These are phyloP conservation scores for Talaromyces funiculosus DNA, from an alignment of 2,329 filamentous ascomycete genomes.

Conservation along the genomic window DNA sequence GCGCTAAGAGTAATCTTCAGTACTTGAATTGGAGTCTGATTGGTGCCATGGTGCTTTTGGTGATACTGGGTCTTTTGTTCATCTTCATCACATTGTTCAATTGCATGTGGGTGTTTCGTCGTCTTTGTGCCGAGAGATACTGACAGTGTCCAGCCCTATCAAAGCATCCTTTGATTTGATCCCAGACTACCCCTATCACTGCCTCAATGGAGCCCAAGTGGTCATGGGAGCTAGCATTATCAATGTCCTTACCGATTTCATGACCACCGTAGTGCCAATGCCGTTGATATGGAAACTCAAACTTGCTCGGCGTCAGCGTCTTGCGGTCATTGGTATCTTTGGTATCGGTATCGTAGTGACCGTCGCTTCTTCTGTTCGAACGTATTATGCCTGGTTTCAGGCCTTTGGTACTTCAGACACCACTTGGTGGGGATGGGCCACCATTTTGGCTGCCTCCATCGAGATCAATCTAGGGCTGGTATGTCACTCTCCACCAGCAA, in stretches of 20 bases:
- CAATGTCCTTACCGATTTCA: constrained; percentile 35
- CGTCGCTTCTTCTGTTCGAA: constrained; percentile 30
- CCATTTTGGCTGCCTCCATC: constrained; percentile 26
- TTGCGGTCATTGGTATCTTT: constrained; percentile 37
- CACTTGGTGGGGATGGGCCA: constrained; percentile 33
- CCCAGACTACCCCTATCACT: constrained; percentile 21
- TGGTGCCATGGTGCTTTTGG: constrained; percentile 29
- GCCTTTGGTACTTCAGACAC: constrained; percentile 28
- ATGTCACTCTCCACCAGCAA: constrained; percentile 14
- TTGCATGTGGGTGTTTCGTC: constrained; percentile 32
- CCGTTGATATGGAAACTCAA: constrained; percentile 37
- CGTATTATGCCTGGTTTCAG: constrained; percentile 31
- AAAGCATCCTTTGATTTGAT: constrained; percentile 18
- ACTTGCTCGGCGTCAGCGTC: constrained; percentile 29
- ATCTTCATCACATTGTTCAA: constrained; percentile 33
- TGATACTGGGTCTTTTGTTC: constrained; percentile 26
- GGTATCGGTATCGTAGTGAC: constrained; percentile 32
- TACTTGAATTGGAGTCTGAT: constrained; percentile 23
- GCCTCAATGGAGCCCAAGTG: constrained; percentile 25
- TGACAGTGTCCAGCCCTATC: constrained; percentile 22
- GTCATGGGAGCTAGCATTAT: constrained; percentile 32
- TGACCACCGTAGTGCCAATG: constrained; percentile 35
- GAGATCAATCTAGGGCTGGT: constrained; percentile 35
- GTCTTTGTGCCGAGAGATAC: not conserved
- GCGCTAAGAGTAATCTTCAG: constrained; percentile 14